phyloP scores from a whole-genome alignment of 257 asterid genomes.

The Solanum chilense region DNA sequence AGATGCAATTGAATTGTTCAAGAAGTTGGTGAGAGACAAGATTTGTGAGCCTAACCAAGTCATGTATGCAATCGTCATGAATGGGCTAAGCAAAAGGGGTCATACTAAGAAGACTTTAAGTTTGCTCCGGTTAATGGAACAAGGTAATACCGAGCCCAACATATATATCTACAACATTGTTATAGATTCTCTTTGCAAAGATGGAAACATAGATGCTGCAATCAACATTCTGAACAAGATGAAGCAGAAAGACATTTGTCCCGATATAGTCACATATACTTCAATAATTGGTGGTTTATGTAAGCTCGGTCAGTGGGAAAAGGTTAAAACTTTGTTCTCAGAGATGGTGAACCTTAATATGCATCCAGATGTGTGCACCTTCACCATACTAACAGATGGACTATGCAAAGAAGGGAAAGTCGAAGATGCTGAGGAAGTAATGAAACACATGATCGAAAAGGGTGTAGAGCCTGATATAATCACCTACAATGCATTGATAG shows the following conservation, averaged over 20 bases:
- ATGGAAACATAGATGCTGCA: neutral
- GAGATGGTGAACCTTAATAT: neutral
- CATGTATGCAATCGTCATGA: neutral
- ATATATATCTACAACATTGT: neutral
- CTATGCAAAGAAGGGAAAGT: neutral
- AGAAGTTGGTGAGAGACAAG: neutral
- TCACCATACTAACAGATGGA: neutral
- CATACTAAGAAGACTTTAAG: neutral
- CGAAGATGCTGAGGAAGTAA: neutral
- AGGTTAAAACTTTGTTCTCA: rapidly evolving
- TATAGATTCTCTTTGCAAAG: neutral
- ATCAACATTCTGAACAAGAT: neutral
- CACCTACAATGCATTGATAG: neutral
- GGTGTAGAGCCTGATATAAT: neutral
- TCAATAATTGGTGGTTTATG: neutral
- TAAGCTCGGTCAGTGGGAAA: neutral
- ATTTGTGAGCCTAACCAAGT: rapidly evolving
- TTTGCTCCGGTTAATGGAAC: neutral
- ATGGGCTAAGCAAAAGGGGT: neutral
- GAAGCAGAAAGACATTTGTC: neutral
- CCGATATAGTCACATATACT: neutral
- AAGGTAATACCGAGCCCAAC: neutral
- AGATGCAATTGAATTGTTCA: neutral
- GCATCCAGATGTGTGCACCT: neutral
- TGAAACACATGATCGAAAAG: neutral